A percentile compares a stretch with the other conserved stretches of the same genome.
Evolutionary conservation across 306 rosid genomes (phyloP).

Genomic region (Sicyos edulis): DNA sequence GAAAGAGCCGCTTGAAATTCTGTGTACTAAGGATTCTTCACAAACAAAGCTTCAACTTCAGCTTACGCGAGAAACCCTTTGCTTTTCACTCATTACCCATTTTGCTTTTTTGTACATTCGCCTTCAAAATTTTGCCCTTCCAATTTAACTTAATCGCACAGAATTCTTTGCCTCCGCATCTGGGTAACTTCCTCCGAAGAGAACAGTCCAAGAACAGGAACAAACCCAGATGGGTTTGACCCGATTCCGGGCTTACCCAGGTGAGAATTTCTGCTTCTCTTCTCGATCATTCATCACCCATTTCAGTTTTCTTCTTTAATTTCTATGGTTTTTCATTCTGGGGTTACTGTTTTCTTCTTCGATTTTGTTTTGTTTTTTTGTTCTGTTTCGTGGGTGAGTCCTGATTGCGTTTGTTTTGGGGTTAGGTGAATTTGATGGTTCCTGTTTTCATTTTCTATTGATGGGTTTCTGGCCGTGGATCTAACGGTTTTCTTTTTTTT

Average conservation of each 20-base stretch:
- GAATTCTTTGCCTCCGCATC: slow-evolving; percentile 34
- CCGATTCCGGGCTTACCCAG: slow-evolving; percentile 27
- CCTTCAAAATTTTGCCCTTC: neutral
- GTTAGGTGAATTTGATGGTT: slow-evolving; percentile 12
- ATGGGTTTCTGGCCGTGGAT: slow-evolving; percentile 17
- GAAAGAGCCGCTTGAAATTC: slow-evolving; percentile 12
- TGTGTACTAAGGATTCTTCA: slow-evolving; percentile 22
- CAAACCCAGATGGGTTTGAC: slow-evolving; percentile 29
- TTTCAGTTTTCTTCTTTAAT: neutral
- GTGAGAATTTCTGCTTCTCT: slow-evolving; percentile 2
- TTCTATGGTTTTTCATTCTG: neutral
- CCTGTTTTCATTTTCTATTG: neutral
- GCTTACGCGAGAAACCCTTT: slow-evolving; percentile 4
- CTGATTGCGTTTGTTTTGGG: slow-evolving; percentile 14
- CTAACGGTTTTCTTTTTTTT: slow-evolving; percentile 6
- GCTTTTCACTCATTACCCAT: neutral
- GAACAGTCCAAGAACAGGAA: slow-evolving; percentile 26
- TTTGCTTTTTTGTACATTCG: neutral
- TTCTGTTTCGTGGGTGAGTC: neutral
- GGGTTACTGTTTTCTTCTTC: slow-evolving; percentile 10
- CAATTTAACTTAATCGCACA: neutral
- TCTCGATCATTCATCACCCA: neutral
- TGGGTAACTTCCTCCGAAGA: slow-evolving; percentile 22
- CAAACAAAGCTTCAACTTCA: slow-evolving; percentile 6
- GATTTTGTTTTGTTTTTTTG: no score